These are phyloP conservation scores for Eucalyptus cladocalyx DNA, from an alignment of 345 rosid species.

Conservation along the genomic window DNA sequence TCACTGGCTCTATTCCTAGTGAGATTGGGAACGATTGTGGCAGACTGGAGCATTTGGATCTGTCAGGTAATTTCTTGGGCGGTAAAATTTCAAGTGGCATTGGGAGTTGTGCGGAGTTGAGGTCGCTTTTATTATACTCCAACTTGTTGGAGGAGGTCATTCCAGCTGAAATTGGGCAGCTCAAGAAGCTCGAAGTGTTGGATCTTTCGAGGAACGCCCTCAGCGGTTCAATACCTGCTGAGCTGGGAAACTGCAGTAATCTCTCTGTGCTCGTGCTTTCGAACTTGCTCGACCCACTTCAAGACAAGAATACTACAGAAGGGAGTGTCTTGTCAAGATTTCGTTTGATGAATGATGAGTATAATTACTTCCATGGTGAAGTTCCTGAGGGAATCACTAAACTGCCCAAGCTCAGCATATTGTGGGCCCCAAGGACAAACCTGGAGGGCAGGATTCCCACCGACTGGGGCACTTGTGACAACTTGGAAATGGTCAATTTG, in stretches of 20 bases:
- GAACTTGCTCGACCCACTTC: slow-evolving; percentile 32
- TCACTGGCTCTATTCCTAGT: slow-evolving; percentile 47
- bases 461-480: slow-evolving; percentile 66
- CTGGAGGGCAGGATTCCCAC: slow-evolving; percentile 51
- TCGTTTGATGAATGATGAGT: slow-evolving; percentile 43
- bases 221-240: slow-evolving; percentile 59
- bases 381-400: slow-evolving; percentile 43
- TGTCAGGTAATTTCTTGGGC: slow-evolving; percentile 64
- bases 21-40: slow-evolving; percentile 53
- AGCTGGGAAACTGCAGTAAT: slow-evolving; percentile 61
- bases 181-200: slow-evolving; percentile 67
- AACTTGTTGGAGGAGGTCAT: slow-evolving; percentile 73
- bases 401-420: slow-evolving; percentile 59
- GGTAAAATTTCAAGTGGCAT: slow-evolving; percentile 60
- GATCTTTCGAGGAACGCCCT: slow-evolving; percentile 83
- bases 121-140: slow-evolving; percentile 52
- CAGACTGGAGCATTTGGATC: slow-evolving; percentile 78
- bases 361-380: slow-evolving; percentile 68
- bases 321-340: slow-evolving; percentile 19
- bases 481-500: slow-evolving; percentile 75
- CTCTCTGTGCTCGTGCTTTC: slow-evolving; percentile 76
- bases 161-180: slow-evolving; percentile 57
- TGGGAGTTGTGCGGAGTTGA: slow-evolving; percentile 48
- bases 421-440: slow-evolving; percentile 85
- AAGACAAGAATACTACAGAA: slow-evolving; percentile 17